These are phyloP conservation scores for Citrus australasica DNA, from an alignment of 345 rosid genomes.

Conservation along the genomic window DNA sequence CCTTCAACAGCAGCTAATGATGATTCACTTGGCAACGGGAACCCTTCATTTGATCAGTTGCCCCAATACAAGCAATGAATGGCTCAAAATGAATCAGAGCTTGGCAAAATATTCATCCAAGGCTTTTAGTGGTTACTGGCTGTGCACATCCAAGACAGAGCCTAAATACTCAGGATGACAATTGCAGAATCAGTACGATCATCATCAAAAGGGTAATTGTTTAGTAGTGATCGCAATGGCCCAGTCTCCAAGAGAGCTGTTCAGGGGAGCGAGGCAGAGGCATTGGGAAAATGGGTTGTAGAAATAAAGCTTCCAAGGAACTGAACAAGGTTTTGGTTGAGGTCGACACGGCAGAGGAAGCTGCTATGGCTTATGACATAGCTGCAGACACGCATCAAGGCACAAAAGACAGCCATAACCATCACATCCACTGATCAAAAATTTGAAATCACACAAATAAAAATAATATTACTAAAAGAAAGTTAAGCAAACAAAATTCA, in stretches of 20 bases:
- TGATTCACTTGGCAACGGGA: not conserved
- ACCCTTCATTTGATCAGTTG: slow-evolving; percentile 5
- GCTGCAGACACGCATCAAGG: slow-evolving; percentile 54
- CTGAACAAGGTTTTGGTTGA: slow-evolving; percentile 93
- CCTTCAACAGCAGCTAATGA: too few relatives aligned
- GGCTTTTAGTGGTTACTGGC: slow-evolving; percentile 51
- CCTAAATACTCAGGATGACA: slow-evolving; percentile 47
- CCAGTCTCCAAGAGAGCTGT: slow-evolving; percentile 43
- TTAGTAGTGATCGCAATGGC: slow-evolving; percentile 8
- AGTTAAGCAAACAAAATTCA: too few relatives aligned
- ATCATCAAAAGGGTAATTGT: slow-evolving; percentile 24
- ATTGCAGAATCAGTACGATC: slow-evolving; percentile 19
- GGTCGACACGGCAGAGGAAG: slow-evolving; percentile 33
- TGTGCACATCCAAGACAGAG: slow-evolving; percentile 56
- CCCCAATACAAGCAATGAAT: slow-evolving; percentile 30
- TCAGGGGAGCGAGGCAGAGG: slow-evolving; percentile 87
- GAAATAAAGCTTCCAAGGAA: slow-evolving; percentile 94
- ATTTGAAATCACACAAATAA: too few relatives aligned
- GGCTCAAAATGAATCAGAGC: slow-evolving; percentile 45
- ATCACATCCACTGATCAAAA: too few relatives aligned
- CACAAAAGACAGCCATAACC: too few relatives aligned
- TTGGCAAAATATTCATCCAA: slow-evolving; percentile 29
- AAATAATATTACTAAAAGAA: too few relatives aligned
- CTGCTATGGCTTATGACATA: slow-evolving; percentile 80
- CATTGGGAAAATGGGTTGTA: slow-evolving; percentile 99